Base-by-base conservation (phyloP, 2,329 filamentous ascomycete genomes). In the Ophiocordyceps camponoti-leonardi region DNA sequence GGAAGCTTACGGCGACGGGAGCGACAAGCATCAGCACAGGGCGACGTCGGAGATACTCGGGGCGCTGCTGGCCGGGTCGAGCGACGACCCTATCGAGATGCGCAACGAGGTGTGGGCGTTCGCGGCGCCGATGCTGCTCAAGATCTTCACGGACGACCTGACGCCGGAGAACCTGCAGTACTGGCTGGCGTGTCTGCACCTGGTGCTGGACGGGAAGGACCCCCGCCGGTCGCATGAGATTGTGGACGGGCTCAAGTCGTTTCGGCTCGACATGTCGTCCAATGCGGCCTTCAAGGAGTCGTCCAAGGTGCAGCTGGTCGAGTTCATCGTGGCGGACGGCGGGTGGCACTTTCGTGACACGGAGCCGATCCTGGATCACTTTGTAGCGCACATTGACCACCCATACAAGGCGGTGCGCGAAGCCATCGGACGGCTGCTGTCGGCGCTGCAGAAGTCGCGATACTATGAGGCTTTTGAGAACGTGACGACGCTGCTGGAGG, bases 241-340 rank as follows among this genome's bases (percentile, higher is more conserved):
- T 50, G 76, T 94, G 33, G 82, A 92, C 51, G 82, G 79, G 62
- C 70, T 98, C 19, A 77, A 83, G 42, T 77, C 80, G 45, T 96
- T 96, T 74, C 77, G 86, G 28, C 71, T 98, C 11, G 92, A 98
- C 59, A 90, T 96, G 81, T 71, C 77, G 6, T 95, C 90, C 0
- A 95, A 96, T 58, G 92, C 93, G 4, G 92, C 92, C 0, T 98
- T 98, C 73, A 98, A 98, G 61, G 93, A 98, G 61, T 94, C 90
- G 46, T 93, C 90, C 26, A 95, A 96, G 67, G 86, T 98, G 16
- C 82, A 92, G 52, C 68, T 98, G 28, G 70, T 98, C 18, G 86
- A 95, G 53, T 86, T 94, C 52, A 76, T 85, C 50, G 83, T 98
- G 48, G 79, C 80, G 41, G 87, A 94, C 55, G 77, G 81, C 33